Percentiles rank a stretch among this genome's conserved stretches.
Evolutionary conservation across 192 early-diverging fungal species (phyloP).

Genomic region (Gonapodya sp.): DNA sequence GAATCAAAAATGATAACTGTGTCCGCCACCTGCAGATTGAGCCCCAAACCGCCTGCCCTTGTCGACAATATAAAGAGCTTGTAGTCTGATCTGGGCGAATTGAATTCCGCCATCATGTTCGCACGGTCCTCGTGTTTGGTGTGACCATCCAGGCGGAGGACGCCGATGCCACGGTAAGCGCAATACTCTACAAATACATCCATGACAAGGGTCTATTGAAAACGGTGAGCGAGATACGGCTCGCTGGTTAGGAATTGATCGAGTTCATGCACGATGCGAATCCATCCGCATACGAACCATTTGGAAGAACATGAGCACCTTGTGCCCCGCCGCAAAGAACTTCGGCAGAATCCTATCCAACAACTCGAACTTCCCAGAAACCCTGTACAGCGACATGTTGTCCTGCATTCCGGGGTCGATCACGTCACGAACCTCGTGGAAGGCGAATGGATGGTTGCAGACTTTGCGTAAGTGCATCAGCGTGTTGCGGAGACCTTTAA

Average conservation of each 20-base stretch:
- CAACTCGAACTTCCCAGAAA: slow-evolving; percentile 93
- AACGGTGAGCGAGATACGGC: not conserved
- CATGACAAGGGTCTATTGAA: slow-evolving; percentile 59
- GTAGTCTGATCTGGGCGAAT: slow-evolving; percentile 64
- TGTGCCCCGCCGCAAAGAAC: slow-evolving; percentile 66
- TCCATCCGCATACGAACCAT: no score
- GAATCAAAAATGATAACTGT: slow-evolving; percentile 98
- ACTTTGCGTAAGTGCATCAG: slow-evolving; percentile 99
- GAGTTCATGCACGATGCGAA: not conserved
- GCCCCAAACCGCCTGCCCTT: slow-evolving; percentile 88
- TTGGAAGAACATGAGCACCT: slow-evolving; percentile 60
- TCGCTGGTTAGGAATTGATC: not conserved
- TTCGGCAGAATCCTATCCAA: slow-evolving; percentile 94
- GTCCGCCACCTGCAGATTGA: slow-evolving; percentile 94
- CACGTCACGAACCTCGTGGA: slow-evolving; percentile 77
- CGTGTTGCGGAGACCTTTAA: slow-evolving; percentile 83
- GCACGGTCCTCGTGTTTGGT: slow-evolving; percentile 80
- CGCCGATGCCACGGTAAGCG: slow-evolving; percentile 54
- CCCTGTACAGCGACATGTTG: slow-evolving; percentile 70
- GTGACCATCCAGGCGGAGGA: slow-evolving; percentile 83
- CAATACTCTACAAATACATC: slow-evolving; percentile 95
- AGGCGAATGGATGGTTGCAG: slow-evolving; percentile 98
- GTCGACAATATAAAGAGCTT: slow-evolving; percentile 91
- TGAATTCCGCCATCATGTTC: slow-evolving; percentile 69
- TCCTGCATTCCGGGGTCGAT: slow-evolving; percentile 63